Evolutionary conservation across 2,329 filamentous ascomycete genomes (phyloP).

Genomic region (Zarea fungicola): DNA sequence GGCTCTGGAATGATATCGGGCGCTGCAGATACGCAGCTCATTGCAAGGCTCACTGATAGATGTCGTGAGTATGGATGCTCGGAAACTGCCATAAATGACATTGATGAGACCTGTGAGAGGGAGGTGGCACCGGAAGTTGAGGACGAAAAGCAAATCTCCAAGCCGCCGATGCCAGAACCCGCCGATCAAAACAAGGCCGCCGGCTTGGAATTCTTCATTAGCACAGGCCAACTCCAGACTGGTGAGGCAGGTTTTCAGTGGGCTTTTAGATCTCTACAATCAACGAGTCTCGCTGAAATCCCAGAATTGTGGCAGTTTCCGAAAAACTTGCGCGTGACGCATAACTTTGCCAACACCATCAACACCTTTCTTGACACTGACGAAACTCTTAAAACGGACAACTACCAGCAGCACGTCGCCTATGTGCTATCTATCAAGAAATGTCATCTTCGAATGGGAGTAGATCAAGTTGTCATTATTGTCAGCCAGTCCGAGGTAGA

Average conservation of each 20-base stretch:
- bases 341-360: neutral
- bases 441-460: neutral
- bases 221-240: slow-evolving; percentile 26
- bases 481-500: slow-evolving; percentile 59
- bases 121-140: slow-evolving; percentile 62
- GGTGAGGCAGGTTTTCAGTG: slow-evolving; percentile 29
- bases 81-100: slow-evolving; percentile 14
- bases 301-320: neutral
- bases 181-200: slow-evolving; percentile 36
- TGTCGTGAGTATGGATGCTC: neutral
- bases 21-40: neutral
- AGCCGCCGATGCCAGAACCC: slow-evolving; percentile 36
- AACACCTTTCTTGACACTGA: neutral
- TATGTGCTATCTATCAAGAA: neutral
- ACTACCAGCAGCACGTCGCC: neutral
- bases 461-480: slow-evolving; percentile 37
- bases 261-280: slow-evolving; percentile 39
- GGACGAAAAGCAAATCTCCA: slow-evolving; percentile 50
- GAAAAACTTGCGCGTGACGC: neutral
- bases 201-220: slow-evolving; percentile 36
- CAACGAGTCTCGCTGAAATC: slow-evolving; percentile 31
- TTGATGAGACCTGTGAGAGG: slow-evolving; percentile 64
- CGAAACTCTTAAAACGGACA: too few relatives aligned
- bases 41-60: neutral
- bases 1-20: neutral